A percentile compares a stretch with the other conserved stretches of the same genome.
These are phyloP conservation scores for Acer campestre DNA, from an alignment of 345 rosid genomes.

Conservation along the genomic window DNA sequence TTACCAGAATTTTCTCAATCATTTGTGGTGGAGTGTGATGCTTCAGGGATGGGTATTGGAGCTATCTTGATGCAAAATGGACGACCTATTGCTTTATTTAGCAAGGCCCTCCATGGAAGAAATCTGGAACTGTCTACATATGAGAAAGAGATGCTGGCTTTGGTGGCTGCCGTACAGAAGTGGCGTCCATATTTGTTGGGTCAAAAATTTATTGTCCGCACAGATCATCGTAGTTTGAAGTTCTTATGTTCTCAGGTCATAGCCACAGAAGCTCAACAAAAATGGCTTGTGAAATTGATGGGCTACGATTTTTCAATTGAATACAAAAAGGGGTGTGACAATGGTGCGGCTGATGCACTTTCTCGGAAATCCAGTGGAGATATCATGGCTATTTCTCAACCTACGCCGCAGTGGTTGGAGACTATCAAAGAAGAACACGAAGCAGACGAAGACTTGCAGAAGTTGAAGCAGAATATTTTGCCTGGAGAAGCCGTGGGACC, in stretches of 20 bases:
- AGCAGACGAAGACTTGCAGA: too few species aligned
- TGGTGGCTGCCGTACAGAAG: not conserved
- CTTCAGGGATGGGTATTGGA: too few species aligned
- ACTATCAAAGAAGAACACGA: too few species aligned
- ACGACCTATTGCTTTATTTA: too few species aligned
- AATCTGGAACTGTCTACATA: not conserved
- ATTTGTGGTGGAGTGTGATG: too few species aligned
- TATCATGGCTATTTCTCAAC: not conserved
- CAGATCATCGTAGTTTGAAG: not conserved
- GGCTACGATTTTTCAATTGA: not conserved
- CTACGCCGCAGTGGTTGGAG: not conserved
- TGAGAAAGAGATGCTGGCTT: not conserved
- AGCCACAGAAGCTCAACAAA: not conserved
- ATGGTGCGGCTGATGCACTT: not conserved
- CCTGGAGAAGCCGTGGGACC: too few species aligned
- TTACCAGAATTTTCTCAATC: not conserved
- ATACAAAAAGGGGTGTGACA: not conserved
- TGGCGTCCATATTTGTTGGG: slow-evolving; percentile 1
- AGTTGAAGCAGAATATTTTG: too few species aligned
- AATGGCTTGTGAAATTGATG: not conserved
- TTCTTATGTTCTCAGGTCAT: not conserved
- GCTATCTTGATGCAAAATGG: too few species aligned
- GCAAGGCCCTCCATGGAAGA: too few species aligned
- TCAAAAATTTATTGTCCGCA: not conserved
- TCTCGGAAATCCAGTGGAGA: not conserved